Evolutionary conservation across 1,284 basidiomycete genomes (phyloP).

Genomic region (Schizophyllum amplum): DNA sequence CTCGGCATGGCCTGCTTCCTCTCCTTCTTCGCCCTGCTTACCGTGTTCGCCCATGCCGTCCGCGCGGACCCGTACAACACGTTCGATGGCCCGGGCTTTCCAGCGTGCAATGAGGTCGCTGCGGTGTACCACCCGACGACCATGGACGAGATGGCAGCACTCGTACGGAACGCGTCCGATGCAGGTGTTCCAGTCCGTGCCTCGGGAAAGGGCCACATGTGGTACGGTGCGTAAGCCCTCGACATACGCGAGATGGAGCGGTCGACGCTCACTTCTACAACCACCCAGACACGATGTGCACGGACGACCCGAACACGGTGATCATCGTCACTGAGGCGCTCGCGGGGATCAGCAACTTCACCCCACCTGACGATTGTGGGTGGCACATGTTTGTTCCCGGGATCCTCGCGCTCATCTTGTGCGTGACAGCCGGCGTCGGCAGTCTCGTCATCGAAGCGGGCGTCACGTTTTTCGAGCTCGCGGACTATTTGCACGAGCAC

Average conservation of each 20-base stretch:
- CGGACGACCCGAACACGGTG: conserved; percentile 25
- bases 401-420: neutral
- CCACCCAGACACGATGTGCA: conserved; percentile 31
- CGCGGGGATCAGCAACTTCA: conserved; percentile 20
- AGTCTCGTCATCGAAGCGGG: conserved; percentile 5
- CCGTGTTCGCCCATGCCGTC: neutral
- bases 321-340: conserved; percentile 27
- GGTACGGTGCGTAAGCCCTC: conserved; percentile 14
- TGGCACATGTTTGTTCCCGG: neutral
- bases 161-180: conserved; percentile 24
- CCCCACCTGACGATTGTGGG: neutral
- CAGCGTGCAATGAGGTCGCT: conserved; percentile 24
- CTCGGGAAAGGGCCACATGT: conserved; percentile 15
- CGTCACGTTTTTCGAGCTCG: conserved; percentile 13
- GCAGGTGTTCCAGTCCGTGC: conserved; percentile 23
- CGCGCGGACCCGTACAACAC: conserved; percentile 19
- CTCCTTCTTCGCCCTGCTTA: neutral
- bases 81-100: conserved; percentile 25
- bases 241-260: neutral
- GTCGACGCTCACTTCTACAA: conserved; percentile 6
- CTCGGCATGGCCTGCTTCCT: neutral
- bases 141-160: conserved; percentile 21
- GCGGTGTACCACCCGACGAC: conserved; percentile 24
- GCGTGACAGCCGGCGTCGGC: conserved; percentile 4
- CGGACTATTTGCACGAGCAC: conserved; percentile 26